A percentile compares a stretch with the other conserved stretches of the same genome.
Evolutionary conservation across 768 basidiomycete genomes (phyloP).

Genomic region (Serpula lacrymans): DNA sequence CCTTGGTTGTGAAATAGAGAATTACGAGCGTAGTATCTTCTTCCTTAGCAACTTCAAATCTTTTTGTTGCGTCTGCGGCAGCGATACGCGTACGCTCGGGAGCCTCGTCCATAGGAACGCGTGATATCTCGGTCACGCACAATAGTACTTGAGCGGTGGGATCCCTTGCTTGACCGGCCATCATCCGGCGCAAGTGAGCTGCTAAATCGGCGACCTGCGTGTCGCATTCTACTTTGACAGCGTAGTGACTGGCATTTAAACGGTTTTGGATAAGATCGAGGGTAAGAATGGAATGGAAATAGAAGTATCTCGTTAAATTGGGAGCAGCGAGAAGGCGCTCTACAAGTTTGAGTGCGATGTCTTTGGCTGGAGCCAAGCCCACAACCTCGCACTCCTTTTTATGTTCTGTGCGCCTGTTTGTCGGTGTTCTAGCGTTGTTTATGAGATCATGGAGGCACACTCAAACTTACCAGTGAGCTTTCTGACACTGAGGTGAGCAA

Average conservation of each 20-base stretch:
- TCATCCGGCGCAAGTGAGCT: background rate
- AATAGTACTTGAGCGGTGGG: background rate
- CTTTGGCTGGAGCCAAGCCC: background rate
- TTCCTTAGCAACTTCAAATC: no score
- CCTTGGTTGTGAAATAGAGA: background rate
- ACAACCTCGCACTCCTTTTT: background rate
- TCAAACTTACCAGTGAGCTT: background rate
- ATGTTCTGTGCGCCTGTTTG: background rate
- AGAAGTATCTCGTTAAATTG: background rate
- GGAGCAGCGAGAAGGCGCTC: background rate
- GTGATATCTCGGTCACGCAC: background rate
- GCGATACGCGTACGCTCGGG: background rate
- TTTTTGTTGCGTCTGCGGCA: background rate
- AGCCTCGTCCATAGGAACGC: background rate
- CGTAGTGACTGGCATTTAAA: background rate
- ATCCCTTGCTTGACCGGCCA: background rate
- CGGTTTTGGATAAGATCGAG: background rate
- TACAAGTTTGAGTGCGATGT: background rate
- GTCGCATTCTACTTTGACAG: background rate
- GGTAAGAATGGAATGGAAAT: constrained; percentile 1
- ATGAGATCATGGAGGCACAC: no score
- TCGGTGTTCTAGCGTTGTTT: background rate
- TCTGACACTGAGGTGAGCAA: background rate
- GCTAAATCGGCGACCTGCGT: background rate
- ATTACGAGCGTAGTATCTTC: background rate